Evolutionary conservation across 805 yeast genomes (phyloP).

Genomic region (Metschnikowia peoriensis): DNA sequence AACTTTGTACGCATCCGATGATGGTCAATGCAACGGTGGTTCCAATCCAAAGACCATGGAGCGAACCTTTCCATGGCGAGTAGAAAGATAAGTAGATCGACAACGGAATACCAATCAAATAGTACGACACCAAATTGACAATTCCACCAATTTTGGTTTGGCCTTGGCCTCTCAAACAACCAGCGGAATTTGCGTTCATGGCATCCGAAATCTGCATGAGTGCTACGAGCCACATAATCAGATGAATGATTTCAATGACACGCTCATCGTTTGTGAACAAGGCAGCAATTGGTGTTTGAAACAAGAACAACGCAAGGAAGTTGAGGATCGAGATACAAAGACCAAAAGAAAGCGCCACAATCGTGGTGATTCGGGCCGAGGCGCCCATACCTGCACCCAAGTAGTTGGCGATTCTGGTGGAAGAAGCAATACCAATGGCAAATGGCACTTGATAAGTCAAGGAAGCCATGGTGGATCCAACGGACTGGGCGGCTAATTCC

Average conservation of each 20-base stretch:
- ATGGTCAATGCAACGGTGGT: slow-evolving; percentile 32
- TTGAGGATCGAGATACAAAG: slow-evolving; percentile 33
- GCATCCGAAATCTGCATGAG: slow-evolving; percentile 71
- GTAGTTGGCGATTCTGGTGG: slow-evolving; percentile 57
- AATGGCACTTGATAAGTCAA: slow-evolving; percentile 57
- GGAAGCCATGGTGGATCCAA: slow-evolving; percentile 40
- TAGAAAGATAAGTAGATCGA: slow-evolving; percentile 54
- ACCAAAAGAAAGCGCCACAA: slow-evolving; percentile 38
- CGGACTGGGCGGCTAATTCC: slow-evolving; percentile 52
- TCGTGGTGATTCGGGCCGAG: slow-evolving; percentile 36
- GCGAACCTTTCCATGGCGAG: slow-evolving; percentile 43
- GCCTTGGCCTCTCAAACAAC: slow-evolving; percentile 77
- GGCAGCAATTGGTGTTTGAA: slow-evolving; percentile 33
- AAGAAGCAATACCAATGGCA: slow-evolving; percentile 57
- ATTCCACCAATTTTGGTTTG: slow-evolving; percentile 63
- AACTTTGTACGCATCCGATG: slow-evolving; percentile 20
- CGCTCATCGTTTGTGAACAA: slow-evolving; percentile 60
- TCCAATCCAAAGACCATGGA: slow-evolving; percentile 62
- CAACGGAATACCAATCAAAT: slow-evolving; percentile 61
- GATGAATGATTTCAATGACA: slow-evolving; percentile 50
- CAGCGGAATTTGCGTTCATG: slow-evolving; percentile 69
- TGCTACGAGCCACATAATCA: slow-evolving; percentile 61
- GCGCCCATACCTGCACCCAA: slow-evolving; percentile 46
- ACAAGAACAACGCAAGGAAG: slow-evolving; percentile 29
- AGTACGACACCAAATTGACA: slow-evolving; percentile 56